Evolutionary conservation across 371 early-diverging fungal genomes (phyloP), one percentile per base, ranked within the genome.

Genomic region (Sporodiniella umbellata): DNA sequence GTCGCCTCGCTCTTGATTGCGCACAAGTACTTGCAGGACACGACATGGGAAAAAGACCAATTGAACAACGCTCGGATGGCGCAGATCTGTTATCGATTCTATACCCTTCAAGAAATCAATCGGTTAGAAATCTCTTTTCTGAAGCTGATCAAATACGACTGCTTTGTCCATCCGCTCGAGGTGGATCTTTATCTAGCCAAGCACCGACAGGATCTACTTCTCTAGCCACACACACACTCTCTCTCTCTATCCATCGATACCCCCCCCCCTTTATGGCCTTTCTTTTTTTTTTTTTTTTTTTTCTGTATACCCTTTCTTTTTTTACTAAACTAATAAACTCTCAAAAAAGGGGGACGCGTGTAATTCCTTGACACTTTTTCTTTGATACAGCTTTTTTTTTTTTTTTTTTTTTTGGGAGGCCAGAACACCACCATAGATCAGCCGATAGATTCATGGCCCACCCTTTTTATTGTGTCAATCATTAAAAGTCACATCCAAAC

Each of bases 1-100:
- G 62, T 87, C n/a, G 87, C 85, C 4, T 83, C 88, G 0, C 54
- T 88, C 23, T 68, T 88, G 17, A 65, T 83, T 15, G 89, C 88
- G 6, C 83, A 85, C 22, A 88, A 88, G 59, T 89, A 84, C 49
- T 71, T 84, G 40, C 78, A 78, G 42, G 89, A 88, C 53, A 68
- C 79, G 49, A 75, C 80, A 38, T 84, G 81, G 64, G 81, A 83
- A 14, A 49, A n/a, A 11, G 38, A 47, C 24, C 54, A 62, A 19
- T 14, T 66, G 17, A 66, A 52, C 17, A 66, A 66, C 42, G 53
- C 54, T 2, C 44, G 48, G 14, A 58, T 66, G 51, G 62, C 59
- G 8, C 31, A 35, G n/a, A 58, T 66, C 7, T 62, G 66, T 28
- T 53, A 30, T 39, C 37, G 53, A 45, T 58, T 66, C 33, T 66